A percentile compares a stretch with the other conserved stretches of the same genome.
Conservation (phyloP, 164 flowering plant genomes). For the Sextonia rubra region DNA sequence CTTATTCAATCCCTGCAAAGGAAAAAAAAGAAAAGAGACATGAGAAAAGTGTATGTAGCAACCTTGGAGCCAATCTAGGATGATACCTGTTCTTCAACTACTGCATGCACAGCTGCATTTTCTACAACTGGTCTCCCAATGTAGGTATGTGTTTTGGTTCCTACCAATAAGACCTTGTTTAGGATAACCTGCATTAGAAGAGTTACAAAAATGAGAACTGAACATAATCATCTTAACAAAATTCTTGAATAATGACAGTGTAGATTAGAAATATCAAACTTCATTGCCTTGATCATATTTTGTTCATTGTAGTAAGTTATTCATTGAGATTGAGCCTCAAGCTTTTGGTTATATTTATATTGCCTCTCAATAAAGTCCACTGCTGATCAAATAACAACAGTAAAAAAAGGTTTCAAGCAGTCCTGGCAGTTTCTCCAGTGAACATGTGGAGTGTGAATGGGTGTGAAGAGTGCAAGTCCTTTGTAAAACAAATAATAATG, state of each 20-base stretch:
- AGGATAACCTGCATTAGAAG: conserved; percentile 54
- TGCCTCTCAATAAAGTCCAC: too few species aligned
- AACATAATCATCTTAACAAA: background rate
- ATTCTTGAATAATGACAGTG: too few species aligned
- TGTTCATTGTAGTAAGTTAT: background rate
- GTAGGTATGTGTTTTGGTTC: conserved; percentile 71
- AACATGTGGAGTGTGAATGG: too few species aligned
- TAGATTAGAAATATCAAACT: background rate
- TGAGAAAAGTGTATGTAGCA: background rate
- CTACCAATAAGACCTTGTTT: conserved; percentile 86
- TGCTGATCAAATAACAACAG: too few species aligned
- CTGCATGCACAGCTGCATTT: conserved; percentile 92
- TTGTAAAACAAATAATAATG: too few species aligned
- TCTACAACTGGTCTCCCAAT: conserved; percentile 84
- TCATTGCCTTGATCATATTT: background rate
- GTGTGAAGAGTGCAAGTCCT: too few species aligned
- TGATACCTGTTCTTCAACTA: conserved; percentile 83
- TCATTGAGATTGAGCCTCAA: too few species aligned
- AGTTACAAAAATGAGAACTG: background rate
- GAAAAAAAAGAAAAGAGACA: background rate
- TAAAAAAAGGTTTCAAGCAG: too few species aligned
- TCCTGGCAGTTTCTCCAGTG: too few species aligned
- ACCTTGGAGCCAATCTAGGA: background rate
- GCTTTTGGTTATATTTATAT: too few species aligned
- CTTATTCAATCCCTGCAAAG: conserved; percentile 52